phyloP scores from a whole-genome alignment of 2,329 filamentous ascomycete species.

The Colletotrichum kahawae region DNA sequence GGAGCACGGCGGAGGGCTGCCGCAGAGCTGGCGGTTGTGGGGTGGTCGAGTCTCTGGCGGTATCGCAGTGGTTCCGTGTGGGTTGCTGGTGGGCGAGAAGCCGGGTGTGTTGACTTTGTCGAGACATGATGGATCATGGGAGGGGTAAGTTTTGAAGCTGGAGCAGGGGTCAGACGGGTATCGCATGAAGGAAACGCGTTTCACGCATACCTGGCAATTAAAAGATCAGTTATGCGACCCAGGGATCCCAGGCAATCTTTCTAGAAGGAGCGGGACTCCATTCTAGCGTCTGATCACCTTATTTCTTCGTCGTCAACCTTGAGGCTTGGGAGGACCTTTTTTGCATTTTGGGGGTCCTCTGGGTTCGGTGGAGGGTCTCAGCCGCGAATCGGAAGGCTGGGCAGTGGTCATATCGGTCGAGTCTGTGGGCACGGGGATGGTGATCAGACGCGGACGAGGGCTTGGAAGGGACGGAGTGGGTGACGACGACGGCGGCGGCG shows the following conservation, averaged over 20 bases:
- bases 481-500: background rate
- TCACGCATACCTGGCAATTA: conserved; percentile 52
- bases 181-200: conserved; percentile 52
- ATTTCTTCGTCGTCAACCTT: conserved; percentile 11
- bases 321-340: background rate
- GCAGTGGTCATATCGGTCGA: background rate
- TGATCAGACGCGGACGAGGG: conserved; percentile 14
- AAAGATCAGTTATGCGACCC: conserved; percentile 50
- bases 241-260: conserved; percentile 33
- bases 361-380: background rate
- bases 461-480: background rate
- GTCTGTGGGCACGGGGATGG: conserved; percentile 12
- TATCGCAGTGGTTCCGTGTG: background rate
- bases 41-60: background rate
- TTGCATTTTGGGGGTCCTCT: background rate
- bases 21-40: background rate
- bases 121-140: conserved; percentile 13
- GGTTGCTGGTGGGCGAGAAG: background rate
- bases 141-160: conserved; percentile 4
- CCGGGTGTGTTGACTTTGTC: conserved; percentile 7
- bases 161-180: conserved; percentile 27
- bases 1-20: background rate
- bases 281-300: conserved; percentile 35
- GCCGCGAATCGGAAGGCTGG: conserved; percentile 10
- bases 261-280: conserved; percentile 38